Evolutionary conservation across 345 rosid species (phyloP).

Genomic region (Adansonia digitata): DNA sequence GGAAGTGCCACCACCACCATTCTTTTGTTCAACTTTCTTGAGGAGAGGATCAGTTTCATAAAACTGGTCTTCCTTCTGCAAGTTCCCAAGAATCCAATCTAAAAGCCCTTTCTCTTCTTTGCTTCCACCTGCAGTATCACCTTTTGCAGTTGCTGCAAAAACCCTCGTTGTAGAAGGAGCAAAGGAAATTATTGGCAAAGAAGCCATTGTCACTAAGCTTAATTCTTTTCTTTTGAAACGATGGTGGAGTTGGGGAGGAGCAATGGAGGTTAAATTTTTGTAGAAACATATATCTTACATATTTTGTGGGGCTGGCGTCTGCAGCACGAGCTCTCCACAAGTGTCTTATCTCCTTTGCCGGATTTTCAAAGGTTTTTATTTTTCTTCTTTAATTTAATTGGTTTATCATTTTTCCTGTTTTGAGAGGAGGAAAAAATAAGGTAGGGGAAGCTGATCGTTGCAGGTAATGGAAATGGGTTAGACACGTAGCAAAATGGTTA

Average conservation of each 20-base stretch:
- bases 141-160: constrained; percentile 48
- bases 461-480: constrained; percentile 21
- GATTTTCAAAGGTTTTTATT: neutral
- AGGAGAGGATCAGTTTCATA: constrained; percentile 69
- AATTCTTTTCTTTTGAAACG: neutral
- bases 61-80: constrained; percentile 57
- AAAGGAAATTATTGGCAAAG: constrained; percentile 33
- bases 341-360: constrained; percentile 42
- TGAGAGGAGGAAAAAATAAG: neutral
- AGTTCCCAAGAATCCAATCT: constrained; percentile 49
- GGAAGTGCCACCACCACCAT: constrained; percentile 14
- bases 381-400: neutral
- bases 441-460: neutral
- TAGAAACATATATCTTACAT: too few relatives aligned
- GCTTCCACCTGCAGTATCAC: constrained; percentile 37
- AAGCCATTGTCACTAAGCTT: constrained; percentile 33
- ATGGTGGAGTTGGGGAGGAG: neutral
- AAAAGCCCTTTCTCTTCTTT: constrained; percentile 55
- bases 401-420: neutral
- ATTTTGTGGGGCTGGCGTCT: constrained; percentile 10
- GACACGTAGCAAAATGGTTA: constrained; percentile 31
- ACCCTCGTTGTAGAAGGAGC: constrained; percentile 36
- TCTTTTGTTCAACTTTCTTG: constrained; percentile 49
- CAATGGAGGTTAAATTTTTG: neutral
- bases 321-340: constrained; percentile 54